Percentiles rank a stretch among this genome's conserved stretches.
Evolutionary conservation across 768 basidiomycete species (phyloP).

Genomic region (Termitomyces sp.): DNA sequence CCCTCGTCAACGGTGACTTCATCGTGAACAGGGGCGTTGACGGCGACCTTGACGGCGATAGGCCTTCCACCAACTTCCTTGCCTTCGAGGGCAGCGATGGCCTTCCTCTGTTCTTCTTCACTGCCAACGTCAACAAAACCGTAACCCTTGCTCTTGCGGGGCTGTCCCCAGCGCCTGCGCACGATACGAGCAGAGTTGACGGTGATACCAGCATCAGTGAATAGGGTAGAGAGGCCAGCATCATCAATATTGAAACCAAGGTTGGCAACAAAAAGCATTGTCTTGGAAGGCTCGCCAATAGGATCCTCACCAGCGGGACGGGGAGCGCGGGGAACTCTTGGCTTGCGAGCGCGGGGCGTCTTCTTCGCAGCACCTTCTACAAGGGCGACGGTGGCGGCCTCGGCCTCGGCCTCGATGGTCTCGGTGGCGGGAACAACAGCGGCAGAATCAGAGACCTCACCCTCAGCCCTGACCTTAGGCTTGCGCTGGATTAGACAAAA

Average conservation of each 20-base stretch:
- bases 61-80: slow-evolving; percentile 83
- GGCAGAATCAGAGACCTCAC: slow-evolving; percentile 36
- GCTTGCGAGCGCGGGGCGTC: slow-evolving; percentile 51
- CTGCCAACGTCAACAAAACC: slow-evolving; percentile 95
- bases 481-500: slow-evolving; percentile 44
- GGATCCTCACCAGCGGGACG: slow-evolving; percentile 84
- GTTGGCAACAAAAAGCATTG: slow-evolving; percentile 94
- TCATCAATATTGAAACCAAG: slow-evolving; percentile 94
- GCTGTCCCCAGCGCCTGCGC: slow-evolving; percentile 76
- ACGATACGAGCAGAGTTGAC: slow-evolving; percentile 90
- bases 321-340: slow-evolving; percentile 51
- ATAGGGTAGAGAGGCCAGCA: slow-evolving; percentile 71
- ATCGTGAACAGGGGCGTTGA: slow-evolving; percentile 71
- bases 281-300: slow-evolving; percentile 83
- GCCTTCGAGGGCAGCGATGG: slow-evolving; percentile 81
- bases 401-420: slow-evolving; percentile 18
- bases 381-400: slow-evolving; percentile 28
- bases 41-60: slow-evolving; percentile 94
- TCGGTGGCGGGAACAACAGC: slow-evolving; percentile 30
- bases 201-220: slow-evolving; percentile 81
- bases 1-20: slow-evolving; percentile 33
- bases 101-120: slow-evolving; percentile 89
- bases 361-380: slow-evolving; percentile 44
- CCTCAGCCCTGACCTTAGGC: slow-evolving; percentile 48
- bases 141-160: slow-evolving; percentile 92